phyloP scores from a whole-genome alignment of 148 eudicot genomes.

The Camellia japonica region DNA sequence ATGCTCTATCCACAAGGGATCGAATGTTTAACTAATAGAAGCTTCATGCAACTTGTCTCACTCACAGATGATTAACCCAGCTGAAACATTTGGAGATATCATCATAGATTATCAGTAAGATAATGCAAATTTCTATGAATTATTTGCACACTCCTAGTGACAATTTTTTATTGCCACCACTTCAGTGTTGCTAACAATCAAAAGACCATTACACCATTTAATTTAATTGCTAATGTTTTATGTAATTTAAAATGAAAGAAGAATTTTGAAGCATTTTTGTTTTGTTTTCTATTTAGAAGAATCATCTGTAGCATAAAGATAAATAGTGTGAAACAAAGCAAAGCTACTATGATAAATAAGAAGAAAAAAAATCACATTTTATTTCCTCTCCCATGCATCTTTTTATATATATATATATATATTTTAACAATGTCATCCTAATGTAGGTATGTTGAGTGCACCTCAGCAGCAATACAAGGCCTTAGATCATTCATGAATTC shows the following conservation, averaged over 20 bases:
- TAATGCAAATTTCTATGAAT: not conserved
- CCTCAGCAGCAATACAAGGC: conserved; percentile 31
- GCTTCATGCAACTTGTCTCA: not conserved
- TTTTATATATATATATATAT: no score
- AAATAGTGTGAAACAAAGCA: no score
- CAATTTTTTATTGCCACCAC: not conserved
- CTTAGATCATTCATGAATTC: conserved; percentile 18
- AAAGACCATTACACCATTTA: no score
- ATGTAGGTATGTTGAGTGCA: conserved; percentile 39
- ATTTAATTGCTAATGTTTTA: not conserved
- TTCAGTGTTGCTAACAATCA: not conserved
- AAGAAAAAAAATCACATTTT: not conserved
- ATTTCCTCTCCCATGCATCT: not conserved
- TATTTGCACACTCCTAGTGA: not conserved
- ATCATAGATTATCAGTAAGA: conserved; percentile 47
- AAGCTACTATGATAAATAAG: no score
- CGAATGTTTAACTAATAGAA: not conserved
- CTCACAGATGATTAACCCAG: conserved; percentile 40
- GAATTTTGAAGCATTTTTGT: no score
- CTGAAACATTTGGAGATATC: conserved; percentile 46
- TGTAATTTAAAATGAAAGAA: no score
- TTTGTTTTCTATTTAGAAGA: no score
- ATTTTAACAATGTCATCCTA: no score
- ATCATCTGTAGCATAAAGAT: no score
- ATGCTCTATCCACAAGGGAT: not conserved